Percentiles rank a stretch among this genome's conserved stretches.
These are phyloP conservation scores for Phoenix dactylifera DNA, from an alignment of 176 grass and related monocot species.

Conservation along the genomic window DNA sequence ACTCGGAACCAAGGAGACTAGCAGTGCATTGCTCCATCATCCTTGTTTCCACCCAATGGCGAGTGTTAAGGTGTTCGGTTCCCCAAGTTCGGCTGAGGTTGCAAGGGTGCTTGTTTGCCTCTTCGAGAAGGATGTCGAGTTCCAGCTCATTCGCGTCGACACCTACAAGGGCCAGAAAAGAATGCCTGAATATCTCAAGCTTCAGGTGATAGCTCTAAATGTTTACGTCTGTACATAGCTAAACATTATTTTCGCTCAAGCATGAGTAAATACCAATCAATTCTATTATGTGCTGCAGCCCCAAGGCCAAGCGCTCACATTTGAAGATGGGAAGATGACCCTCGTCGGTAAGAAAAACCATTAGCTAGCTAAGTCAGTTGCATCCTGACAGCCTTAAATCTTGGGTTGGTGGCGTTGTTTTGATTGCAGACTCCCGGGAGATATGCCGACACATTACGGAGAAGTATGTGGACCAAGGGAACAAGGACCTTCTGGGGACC, in stretches of 20 bases:
- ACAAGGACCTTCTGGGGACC: slow-evolving; percentile 56
- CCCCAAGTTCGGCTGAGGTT: slow-evolving; percentile 71
- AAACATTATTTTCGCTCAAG: too few species aligned
- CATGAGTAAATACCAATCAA: background rate
- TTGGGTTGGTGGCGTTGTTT: background rate
- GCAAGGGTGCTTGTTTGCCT: slow-evolving; percentile 86
- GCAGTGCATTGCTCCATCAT: too few species aligned
- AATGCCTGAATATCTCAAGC: slow-evolving; percentile 91
- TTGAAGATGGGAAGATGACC: slow-evolving; percentile 68
- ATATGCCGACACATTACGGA: slow-evolving; percentile 79
- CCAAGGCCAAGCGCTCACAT: slow-evolving; percentile 78
- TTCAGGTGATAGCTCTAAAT: slow-evolving; percentile 31
- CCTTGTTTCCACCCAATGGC: slow-evolving; percentile 8
- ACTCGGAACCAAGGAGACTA: too few species aligned
- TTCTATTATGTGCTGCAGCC: slow-evolving; percentile 22
- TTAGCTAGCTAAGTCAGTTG: too few species aligned
- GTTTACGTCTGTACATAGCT: too few species aligned
- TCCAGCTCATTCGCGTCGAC: slow-evolving; percentile 91
- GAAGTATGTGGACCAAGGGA: slow-evolving; percentile 56
- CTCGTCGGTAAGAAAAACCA: slow-evolving; percentile 45
- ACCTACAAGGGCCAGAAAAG: slow-evolving; percentile 52
- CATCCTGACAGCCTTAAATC: too few species aligned
- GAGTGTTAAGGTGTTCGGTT: slow-evolving; percentile 80
- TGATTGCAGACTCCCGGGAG: slow-evolving; percentile 47
- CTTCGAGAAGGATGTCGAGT: slow-evolving; percentile 93